These are phyloP conservation scores for Mycena galericulata DNA, from an alignment of 768 basidiomycete species.

Conservation along the genomic window DNA sequence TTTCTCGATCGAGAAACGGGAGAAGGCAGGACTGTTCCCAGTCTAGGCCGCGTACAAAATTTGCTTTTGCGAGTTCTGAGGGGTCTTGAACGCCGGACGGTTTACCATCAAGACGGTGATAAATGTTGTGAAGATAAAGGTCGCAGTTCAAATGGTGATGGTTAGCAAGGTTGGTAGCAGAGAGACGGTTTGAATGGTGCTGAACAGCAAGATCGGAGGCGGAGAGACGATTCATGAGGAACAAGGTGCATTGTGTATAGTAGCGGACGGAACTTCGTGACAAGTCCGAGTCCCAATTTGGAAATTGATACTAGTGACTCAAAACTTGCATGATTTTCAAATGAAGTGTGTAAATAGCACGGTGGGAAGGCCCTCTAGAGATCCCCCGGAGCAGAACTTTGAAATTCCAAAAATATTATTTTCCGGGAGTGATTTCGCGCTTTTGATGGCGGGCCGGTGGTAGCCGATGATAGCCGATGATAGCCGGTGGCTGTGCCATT, in stretches of 20 bases:
- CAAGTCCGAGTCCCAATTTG: too few relatives aligned
- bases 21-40: conserved; percentile 58
- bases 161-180: conserved; percentile 59
- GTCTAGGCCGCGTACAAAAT: conserved; percentile 56
- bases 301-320: too few relatives aligned
- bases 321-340: too few relatives aligned
- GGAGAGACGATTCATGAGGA: conserved; percentile 50
- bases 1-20: conserved; percentile 53
- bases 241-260: conserved; percentile 4
- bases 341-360: too few relatives aligned
- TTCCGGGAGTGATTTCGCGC: too few relatives aligned
- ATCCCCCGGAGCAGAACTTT: too few relatives aligned
- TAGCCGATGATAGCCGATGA: too few relatives aligned
- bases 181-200: conserved; percentile 61
- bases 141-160: conserved; percentile 62
- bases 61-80: conserved; percentile 50
- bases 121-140: conserved; percentile 58
- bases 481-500: too few relatives aligned
- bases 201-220: conserved; percentile 61
- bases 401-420: too few relatives aligned
- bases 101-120: conserved; percentile 40
- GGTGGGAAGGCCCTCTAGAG: too few relatives aligned
- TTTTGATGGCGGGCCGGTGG: too few relatives aligned
- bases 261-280: too few relatives aligned
- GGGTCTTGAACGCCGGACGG: conserved; percentile 30